phyloP scores from a whole-genome alignment of 225 moss, liverwort and hornwort genomes.

The Pseudisothecium myosuroides region DNA sequence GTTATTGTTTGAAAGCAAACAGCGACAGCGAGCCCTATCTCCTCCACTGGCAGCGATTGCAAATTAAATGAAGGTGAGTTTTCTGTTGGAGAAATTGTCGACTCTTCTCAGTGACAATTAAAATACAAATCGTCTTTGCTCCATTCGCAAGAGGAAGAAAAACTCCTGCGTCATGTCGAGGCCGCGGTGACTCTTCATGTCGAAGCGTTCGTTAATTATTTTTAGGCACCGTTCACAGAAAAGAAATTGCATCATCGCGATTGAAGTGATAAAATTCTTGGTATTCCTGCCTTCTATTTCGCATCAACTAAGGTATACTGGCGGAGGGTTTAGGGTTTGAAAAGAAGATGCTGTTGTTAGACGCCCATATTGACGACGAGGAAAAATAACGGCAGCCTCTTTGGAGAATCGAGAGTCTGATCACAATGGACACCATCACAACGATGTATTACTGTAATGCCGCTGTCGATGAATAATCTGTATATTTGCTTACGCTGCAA shows the following conservation, averaged over 20 bases:
- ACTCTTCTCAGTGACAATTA: not conserved
- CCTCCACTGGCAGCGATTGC: not conserved
- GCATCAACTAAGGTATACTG: not conserved
- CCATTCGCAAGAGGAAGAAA: not conserved
- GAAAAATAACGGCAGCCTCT: not conserved
- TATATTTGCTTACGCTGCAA: not conserved
- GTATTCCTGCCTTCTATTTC: not conserved
- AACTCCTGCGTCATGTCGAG: not conserved
- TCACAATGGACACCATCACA: not conserved
- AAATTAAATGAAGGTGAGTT: not conserved
- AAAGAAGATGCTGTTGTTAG: not conserved
- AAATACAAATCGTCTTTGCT: not conserved
- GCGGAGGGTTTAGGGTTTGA: not conserved
- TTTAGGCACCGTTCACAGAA: not conserved
- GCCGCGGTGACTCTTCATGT: not conserved
- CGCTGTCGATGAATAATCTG: not conserved
- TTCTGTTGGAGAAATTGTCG: not conserved
- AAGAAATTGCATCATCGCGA: not conserved
- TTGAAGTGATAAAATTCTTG: not conserved
- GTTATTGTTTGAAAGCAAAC: not conserved
- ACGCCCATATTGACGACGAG: not conserved
- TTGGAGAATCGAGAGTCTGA: not conserved
- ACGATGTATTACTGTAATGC: not conserved
- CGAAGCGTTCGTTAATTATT: not conserved
- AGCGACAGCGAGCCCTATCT: not conserved